Conservation (phyloP, 1,284 basidiomycete species). For the Neonothopanus nambi region DNA sequence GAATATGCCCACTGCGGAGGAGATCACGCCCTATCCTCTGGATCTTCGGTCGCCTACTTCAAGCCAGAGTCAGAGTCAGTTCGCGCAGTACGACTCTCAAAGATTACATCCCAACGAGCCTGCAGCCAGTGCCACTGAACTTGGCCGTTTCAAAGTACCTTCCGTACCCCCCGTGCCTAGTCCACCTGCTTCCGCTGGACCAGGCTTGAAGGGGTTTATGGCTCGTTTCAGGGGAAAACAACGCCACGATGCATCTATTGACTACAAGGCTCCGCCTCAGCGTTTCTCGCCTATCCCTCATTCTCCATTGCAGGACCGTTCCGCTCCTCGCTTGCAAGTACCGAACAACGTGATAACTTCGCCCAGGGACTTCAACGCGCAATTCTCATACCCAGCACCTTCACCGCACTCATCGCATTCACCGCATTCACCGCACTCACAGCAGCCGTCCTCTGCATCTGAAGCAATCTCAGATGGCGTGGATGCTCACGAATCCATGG, state of each 20-base stretch:
- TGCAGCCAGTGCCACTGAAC: slow-evolving; percentile 50
- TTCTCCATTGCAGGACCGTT: background rate
- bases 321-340: background rate
- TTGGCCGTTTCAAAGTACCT: slow-evolving; percentile 49
- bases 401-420: too few species aligned
- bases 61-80: slow-evolving; percentile 28
- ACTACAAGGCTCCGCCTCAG: slow-evolving; percentile 5
- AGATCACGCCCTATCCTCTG: slow-evolving; percentile 43
- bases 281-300: slow-evolving; percentile 5
- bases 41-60: slow-evolving; percentile 40
- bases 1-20: slow-evolving; percentile 46
- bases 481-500: slow-evolving; percentile 33
- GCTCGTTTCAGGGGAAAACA: slow-evolving; percentile 70
- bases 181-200: slow-evolving; percentile 68
- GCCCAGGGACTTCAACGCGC: slow-evolving; percentile 2
- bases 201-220: slow-evolving; percentile 77
- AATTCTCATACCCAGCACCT: background rate
- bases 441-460: slow-evolving; percentile 22
- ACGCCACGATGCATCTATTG: slow-evolving; percentile 38
- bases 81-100: slow-evolving; percentile 39
- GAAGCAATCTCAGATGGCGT: slow-evolving; percentile 16
- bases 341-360: slow-evolving; percentile 12
- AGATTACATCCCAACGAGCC: slow-evolving; percentile 35
- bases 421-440: slow-evolving; percentile 18
- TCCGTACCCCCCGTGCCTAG: slow-evolving; percentile 48